A percentile compares a stretch with the other conserved stretches of the same genome.
phyloP scores from a whole-genome alignment of 2,329 filamentous ascomycete genomes.

The Alternaria brassicicola region DNA sequence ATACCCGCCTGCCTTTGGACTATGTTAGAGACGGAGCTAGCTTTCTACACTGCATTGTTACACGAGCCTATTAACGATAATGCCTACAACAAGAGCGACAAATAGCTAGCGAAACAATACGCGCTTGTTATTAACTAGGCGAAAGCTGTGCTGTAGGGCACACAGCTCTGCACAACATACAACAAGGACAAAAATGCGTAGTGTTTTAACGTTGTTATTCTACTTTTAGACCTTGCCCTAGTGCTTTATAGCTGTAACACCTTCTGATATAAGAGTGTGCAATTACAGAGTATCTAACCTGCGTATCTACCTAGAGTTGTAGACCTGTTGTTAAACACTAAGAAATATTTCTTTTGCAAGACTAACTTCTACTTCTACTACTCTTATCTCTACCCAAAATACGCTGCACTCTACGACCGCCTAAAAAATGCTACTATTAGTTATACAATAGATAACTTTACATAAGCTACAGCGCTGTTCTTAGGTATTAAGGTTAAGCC shows the following conservation, averaged over 20 bases:
- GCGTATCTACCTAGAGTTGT: slow-evolving; percentile 1
- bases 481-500: too few relatives aligned
- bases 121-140: slow-evolving; percentile 11
- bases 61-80: slow-evolving; percentile 15
- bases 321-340: not conserved
- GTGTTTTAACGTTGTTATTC: too few relatives aligned
- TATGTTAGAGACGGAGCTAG: slow-evolving; percentile 4
- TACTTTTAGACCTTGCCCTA: too few relatives aligned
- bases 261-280: slow-evolving; percentile 10
- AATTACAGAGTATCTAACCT: slow-evolving; percentile 19
- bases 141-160: slow-evolving; percentile 16
- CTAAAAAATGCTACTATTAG: slow-evolving; percentile 10
- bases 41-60: not conserved
- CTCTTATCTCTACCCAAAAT: slow-evolving; percentile 17
- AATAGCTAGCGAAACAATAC: slow-evolving; percentile 2
- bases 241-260: too few relatives aligned
- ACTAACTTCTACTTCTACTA: slow-evolving; percentile 15
- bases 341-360: slow-evolving; percentile 16
- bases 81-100: slow-evolving; percentile 10
- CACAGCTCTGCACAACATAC: slow-evolving; percentile 12
- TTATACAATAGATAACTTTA: too few relatives aligned
- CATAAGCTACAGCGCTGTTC: too few relatives aligned
- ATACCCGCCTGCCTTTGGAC: slow-evolving; percentile 2
- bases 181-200: not conserved
- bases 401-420: slow-evolving; percentile 12